Conservation (phyloP, 345 rosid species). For the Abelmoschus esculentus region DNA sequence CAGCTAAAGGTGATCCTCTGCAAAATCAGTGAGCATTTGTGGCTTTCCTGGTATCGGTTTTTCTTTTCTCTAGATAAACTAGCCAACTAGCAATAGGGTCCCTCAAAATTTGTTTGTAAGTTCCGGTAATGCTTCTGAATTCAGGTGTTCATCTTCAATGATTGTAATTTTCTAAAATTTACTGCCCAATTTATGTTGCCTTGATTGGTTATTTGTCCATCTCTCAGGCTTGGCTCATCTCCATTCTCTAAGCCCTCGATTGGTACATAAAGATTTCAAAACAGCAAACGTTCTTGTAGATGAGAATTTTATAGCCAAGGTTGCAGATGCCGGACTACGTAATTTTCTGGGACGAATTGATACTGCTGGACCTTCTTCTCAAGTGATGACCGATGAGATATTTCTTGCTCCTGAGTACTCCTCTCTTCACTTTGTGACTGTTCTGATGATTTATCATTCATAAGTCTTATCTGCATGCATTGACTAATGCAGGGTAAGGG, state of each 20-base stretch:
- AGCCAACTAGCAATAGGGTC: slow-evolving; percentile 11
- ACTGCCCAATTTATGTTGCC: slow-evolving; percentile 21
- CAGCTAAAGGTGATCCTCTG: slow-evolving; percentile 94
- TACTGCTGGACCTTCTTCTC: slow-evolving; percentile 73
- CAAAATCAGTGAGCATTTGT: slow-evolving; percentile 75
- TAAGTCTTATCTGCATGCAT: slow-evolving; percentile 9
- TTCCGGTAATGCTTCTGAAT: slow-evolving; percentile 13
- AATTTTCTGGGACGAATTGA: slow-evolving; percentile 70
- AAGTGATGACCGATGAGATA: slow-evolving; percentile 59
- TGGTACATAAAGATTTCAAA: not conserved
- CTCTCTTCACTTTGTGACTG: not conserved
- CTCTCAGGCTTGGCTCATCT: slow-evolving; percentile 82
- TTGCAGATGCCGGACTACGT: slow-evolving; percentile 80
- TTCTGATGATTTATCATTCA: slow-evolving; percentile 4
- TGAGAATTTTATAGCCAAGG: not conserved
- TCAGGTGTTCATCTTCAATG: not conserved
- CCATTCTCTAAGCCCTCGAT: slow-evolving; percentile 46
- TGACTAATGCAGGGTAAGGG: slow-evolving; percentile 51
- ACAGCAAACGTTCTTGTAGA: not conserved
- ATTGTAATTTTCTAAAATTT: slow-evolving; percentile 16
- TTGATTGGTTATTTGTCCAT: slow-evolving; percentile 5
- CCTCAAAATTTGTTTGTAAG: slow-evolving; percentile 20
- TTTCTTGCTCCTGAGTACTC: slow-evolving; percentile 84
- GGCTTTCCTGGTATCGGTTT: slow-evolving; percentile 64
- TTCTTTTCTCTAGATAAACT: slow-evolving; percentile 32